phyloP scores from a whole-genome alignment of 2,329 filamentous ascomycete species.

The Rhynchosporium graminicola region DNA sequence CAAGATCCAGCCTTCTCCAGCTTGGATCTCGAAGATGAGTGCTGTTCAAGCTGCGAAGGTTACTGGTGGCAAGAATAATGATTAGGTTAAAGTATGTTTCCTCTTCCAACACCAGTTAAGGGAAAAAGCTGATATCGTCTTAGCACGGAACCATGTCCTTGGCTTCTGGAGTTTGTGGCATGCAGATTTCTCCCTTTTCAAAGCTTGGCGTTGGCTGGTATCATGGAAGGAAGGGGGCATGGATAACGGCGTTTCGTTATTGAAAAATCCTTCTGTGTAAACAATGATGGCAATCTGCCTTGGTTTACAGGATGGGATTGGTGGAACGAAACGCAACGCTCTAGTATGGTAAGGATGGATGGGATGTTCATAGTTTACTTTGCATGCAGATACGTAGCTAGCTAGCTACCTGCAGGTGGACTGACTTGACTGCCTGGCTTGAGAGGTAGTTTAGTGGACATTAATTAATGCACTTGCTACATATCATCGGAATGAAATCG shows the following conservation, averaged over 20 bases:
- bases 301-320: neutral
- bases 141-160: neutral
- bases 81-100: conserved; percentile 27
- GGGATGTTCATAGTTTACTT: neutral
- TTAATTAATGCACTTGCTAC: no score
- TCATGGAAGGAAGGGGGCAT: conserved; percentile 18
- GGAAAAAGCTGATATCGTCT: no score
- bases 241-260: conserved; percentile 14
- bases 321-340: neutral
- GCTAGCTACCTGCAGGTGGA: no score
- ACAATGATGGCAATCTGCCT: neutral
- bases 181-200: neutral
- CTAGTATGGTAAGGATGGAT: neutral
- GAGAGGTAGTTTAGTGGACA: no score
- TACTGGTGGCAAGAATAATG: conserved; percentile 48
- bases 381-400: no score
- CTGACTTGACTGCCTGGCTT: no score
- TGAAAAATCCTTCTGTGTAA: neutral
- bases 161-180: conserved; percentile 20
- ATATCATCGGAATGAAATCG: no score
- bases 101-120: no score
- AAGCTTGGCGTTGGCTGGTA: conserved; percentile 18
- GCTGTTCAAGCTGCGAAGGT: conserved; percentile 94
- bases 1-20: conserved; percentile 84
- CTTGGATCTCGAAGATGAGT: conserved; percentile 96